Base-by-base conservation (phyloP, 2,329 filamentous ascomycete genomes). In the Penicillium griseofulvum region DNA sequence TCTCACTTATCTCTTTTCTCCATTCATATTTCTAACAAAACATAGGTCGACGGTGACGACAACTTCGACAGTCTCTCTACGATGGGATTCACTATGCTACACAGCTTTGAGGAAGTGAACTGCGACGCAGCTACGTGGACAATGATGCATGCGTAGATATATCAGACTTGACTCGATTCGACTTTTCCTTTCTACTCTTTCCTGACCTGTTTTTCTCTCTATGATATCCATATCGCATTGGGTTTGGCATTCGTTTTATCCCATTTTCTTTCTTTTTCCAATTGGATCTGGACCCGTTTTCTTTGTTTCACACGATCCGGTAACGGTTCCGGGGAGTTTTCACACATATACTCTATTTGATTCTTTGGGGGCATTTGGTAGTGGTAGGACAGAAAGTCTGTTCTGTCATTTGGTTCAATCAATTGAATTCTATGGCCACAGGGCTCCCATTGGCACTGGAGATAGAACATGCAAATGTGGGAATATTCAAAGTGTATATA, bases 91-190 rank as follows among this genome's bases (percentile, higher is more conserved):
- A 85, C 85, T 60, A 83, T 89, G 42, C 76, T 91, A 59, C 88
- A 93, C 73, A 87, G 82, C 38, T 95, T 91, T 71, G 90, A 96
- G 66, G 89, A 95, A 71, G 83, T 94, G 50, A 89, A 86, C 56
- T 86, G 83, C 65, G 84, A 88, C 70, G 83, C 83, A 42, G 79
- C 81, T 47, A 84, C 82, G 8, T 86, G 83, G 83, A 83, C 77
- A 1, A 78, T 81, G 75, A 78, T 81, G 65, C 76, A 79, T 52
- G 70, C 78, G 9, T 58, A 67, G 33, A 44, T n/a, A 19, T n/a
- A 49, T 34, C 48, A 17, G 17, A 49, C 17, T 42, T 42, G 34
- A 31, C 12, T 47, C 16, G 34, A 48, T 26, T 49, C n/a, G 10
- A 12, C 41, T 53, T 49, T 48, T 50, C 17, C 38, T 49, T 52